Base-by-base conservation (phyloP, 495 filamentous ascomycete genomes). In the Trichocladium uniseriatum region DNA sequence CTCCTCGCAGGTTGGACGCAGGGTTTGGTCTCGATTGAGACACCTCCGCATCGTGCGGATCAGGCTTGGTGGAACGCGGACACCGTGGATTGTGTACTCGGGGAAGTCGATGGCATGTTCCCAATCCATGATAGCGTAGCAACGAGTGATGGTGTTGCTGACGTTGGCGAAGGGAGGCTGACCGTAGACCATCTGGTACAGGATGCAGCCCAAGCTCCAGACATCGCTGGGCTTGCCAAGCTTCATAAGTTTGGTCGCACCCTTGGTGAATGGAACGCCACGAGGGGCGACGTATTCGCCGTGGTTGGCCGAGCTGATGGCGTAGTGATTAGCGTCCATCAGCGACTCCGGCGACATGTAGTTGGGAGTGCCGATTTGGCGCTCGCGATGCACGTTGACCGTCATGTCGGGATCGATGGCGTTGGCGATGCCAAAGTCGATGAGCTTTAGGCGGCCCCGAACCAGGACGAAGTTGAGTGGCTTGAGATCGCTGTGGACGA, bases 311-410 rank as follows among this genome's bases (percentile, higher is more conserved):
- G 64, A 60, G 1, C 52, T 64, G 42, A 64, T 57, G 48, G 64
- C 64, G 49, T 67, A 67, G 22, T 69, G 80, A 56, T 94, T 95
- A 3, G 82, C 89, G 65, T 98, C 94, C 51, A 91, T 79, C 56
- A 97, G 73, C 18, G 85, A 86, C 64, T 98, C 92, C 1, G 92
- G 92, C 2, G 87, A 90, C 94, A 98, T 97, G 74, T 97, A 98
- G 63, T 95, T 98, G 2, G 94, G 89, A 1, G 92, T 98, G 21
- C 92, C 92, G 49, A 96, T 81, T 65, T 95, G 88, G 15, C 84
- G 84, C 57, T 98, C 94, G 48, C 92, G 86, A 64, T 98, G 91
- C 18, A 98, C 90, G 55, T 98, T 98, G 58, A 96, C 86, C 0
- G 92, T 98, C 65, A 95, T 79, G 55, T 97, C 92, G 1, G 74